Percentiles rank a stretch among this genome's conserved stretches.
These are phyloP conservation scores for Colletotrichum sp. DNA, from an alignment of 2,329 filamentous ascomycete genomes.

Conservation along the genomic window DNA sequence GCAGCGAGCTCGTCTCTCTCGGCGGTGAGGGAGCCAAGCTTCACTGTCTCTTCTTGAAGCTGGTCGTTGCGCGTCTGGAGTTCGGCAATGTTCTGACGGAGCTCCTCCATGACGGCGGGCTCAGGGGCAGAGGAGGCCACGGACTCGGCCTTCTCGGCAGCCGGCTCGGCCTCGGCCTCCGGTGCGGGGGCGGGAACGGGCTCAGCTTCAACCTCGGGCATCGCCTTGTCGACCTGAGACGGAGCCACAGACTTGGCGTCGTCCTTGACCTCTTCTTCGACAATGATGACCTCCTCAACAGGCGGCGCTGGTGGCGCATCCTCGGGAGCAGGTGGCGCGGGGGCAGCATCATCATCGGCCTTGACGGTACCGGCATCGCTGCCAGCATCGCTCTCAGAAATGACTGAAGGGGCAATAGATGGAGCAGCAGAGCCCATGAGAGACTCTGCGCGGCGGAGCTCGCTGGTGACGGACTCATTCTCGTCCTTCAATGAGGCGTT, in stretches of 20 bases:
- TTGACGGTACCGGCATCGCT: constrained; percentile 14
- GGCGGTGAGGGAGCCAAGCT: constrained; percentile 11
- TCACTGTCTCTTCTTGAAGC: constrained; percentile 11
- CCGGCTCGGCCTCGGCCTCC: not conserved
- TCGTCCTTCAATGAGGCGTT: constrained; percentile 16
- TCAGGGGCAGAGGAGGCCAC: not conserved
- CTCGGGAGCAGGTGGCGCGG: not conserved
- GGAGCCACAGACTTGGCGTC: not conserved
- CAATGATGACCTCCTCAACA: not conserved
- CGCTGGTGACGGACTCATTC: constrained; percentile 16
- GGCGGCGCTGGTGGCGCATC: not conserved
- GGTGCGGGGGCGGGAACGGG: not conserved
- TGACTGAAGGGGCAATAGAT: not conserved
- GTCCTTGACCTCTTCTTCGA: not conserved
- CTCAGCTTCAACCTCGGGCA: not conserved
- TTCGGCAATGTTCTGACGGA: constrained; percentile 18
- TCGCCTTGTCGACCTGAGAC: not conserved
- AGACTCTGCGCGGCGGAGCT: constrained; percentile 14
- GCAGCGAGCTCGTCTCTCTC: constrained; percentile 17
- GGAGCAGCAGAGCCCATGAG: constrained; percentile 8
- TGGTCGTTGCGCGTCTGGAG: constrained; percentile 19
- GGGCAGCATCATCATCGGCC: constrained; percentile 3
- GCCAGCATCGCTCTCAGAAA: constrained; percentile 6
- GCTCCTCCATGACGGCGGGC: constrained; percentile 10
- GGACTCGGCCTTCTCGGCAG: not conserved